phyloP scores from a whole-genome alignment of 148 eudicot genomes.

The Cornus suecica region DNA sequence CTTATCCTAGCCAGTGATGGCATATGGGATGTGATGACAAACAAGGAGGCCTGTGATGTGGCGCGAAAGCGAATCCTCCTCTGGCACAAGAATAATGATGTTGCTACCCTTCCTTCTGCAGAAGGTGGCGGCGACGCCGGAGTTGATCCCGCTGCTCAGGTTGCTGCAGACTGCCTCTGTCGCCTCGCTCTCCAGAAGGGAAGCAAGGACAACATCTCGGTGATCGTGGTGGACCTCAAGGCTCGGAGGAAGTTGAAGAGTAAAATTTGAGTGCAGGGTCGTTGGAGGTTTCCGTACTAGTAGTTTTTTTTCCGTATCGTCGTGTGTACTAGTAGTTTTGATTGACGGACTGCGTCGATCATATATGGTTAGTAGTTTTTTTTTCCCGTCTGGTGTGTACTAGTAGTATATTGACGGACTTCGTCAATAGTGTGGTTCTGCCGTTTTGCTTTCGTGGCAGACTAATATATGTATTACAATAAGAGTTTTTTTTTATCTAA shows the following conservation, averaged over 20 bases:
- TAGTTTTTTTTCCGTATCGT: too few species aligned
- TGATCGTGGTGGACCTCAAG: constrained; percentile 59
- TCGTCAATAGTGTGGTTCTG: too few species aligned
- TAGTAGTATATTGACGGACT: too few species aligned
- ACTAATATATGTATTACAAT: too few species aligned
- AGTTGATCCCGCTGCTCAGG: constrained; percentile 48
- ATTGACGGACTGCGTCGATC: too few species aligned
- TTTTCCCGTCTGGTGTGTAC: too few species aligned
- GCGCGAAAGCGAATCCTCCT: constrained; percentile 55
- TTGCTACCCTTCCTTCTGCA: not conserved
- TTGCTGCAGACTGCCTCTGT: constrained; percentile 50
- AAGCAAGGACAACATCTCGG: constrained; percentile 58
- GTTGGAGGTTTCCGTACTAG: too few species aligned
- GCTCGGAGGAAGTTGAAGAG: constrained; percentile 45
- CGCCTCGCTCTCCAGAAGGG: constrained; percentile 56
- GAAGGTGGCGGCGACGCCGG: constrained; percentile 41
- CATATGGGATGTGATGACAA: constrained; percentile 58
- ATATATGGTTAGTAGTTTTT: too few species aligned
- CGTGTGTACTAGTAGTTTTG: too few species aligned
- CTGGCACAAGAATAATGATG: constrained; percentile 52
- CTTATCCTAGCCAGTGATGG: constrained; percentile 63
- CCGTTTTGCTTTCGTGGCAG: too few species aligned
- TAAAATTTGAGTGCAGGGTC: constrained; percentile 23
- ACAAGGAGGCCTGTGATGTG: constrained; percentile 50
- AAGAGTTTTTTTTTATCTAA: too few species aligned